phyloP scores from a whole-genome alignment of 352 stramenopile species.

The Thraustotheca clavata region DNA sequence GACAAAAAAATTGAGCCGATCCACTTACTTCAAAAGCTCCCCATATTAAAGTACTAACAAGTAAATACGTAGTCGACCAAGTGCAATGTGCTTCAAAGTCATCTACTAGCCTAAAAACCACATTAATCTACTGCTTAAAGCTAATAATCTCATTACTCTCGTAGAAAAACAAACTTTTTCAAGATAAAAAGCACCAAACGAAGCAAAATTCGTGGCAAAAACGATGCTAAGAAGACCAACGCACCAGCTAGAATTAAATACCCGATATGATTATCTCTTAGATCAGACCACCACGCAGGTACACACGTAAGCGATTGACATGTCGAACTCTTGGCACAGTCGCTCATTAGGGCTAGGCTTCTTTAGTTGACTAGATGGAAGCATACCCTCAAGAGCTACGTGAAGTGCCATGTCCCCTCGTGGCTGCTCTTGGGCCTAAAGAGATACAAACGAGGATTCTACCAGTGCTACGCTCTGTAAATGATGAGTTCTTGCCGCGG shows the following conservation, averaged over 20 bases:
- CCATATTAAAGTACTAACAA: slow-evolving; percentile 67
- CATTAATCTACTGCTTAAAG: background rate
- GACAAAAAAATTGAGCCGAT: slow-evolving; percentile 55
- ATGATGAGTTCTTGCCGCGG: slow-evolving; percentile 78
- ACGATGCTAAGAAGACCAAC: slow-evolving; percentile 81
- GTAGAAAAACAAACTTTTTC: slow-evolving; percentile 77
- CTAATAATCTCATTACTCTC: slow-evolving; percentile 37
- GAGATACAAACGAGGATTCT: slow-evolving; percentile 73
- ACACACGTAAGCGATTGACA: slow-evolving; percentile 36
- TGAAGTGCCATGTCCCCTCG: slow-evolving; percentile 80
- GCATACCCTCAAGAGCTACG: slow-evolving; percentile 74
- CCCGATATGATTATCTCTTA: slow-evolving; percentile 25
- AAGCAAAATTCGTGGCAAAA: slow-evolving; percentile 76
- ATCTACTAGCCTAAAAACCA: slow-evolving; percentile 51
- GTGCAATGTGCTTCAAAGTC: slow-evolving; percentile 75
- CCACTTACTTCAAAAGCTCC: slow-evolving; percentile 48
- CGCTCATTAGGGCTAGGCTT: background rate
- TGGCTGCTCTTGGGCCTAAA: slow-evolving; percentile 61
- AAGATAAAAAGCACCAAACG: slow-evolving; percentile 79
- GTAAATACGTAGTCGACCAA: slow-evolving; percentile 72
- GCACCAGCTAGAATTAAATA: slow-evolving; percentile 51
- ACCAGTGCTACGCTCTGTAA: slow-evolving; percentile 49
- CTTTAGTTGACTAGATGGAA: slow-evolving; percentile 45
- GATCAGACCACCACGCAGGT: slow-evolving; percentile 43
- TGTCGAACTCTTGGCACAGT: slow-evolving; percentile 21